Evolutionary conservation across 345 rosid genomes (phyloP), one percentile per base, ranked within the genome.

Genomic region (Hypericum perforatum): DNA sequence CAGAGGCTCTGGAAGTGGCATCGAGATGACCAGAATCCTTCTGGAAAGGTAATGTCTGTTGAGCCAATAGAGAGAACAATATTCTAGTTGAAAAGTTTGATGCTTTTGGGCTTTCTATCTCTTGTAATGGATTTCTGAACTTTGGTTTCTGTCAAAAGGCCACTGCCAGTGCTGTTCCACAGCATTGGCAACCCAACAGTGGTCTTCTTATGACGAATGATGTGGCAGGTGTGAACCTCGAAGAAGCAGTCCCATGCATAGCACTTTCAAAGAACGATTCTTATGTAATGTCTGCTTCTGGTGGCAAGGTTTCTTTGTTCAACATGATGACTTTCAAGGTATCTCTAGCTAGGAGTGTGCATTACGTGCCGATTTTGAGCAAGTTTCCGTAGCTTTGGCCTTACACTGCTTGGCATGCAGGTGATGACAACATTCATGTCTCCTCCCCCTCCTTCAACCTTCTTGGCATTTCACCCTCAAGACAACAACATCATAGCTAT

Each of bases 1-100:
- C 79, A 76, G 63, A 47, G 69, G 36, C 41, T 67, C 15, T 76
- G 82, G 76, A 76, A 64, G 65, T 72, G 79, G 79, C 63, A 41
- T 11, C 61, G 11, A 42, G 29, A 41, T 58, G 63, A 53, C 57
- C 53, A 37, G n/a, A 60, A 73, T 58, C 56, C 12, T 46, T 55
- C 60, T 36, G 61, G 65, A 48, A 60, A 60, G 82, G 78, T 72
- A 46, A 57, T 62, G 49, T 29, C 9, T 43, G 51, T 11, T 36
- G 3, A 10, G 13, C 50, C 9, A 45, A 32, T 7, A 41, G 22
- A 4, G 29, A 46, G 38, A 61, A 40, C 44, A n/a, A 22, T 38
- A 39, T 46, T 13, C 45, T 6, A n/a, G 52, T 50, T 54, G 9
- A 46, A 52, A 41, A 22, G 32, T 22, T 22, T 22, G 32, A 22